phyloP scores from a whole-genome alignment of 345 rosid species.

The Syzygium aqueum region DNA sequence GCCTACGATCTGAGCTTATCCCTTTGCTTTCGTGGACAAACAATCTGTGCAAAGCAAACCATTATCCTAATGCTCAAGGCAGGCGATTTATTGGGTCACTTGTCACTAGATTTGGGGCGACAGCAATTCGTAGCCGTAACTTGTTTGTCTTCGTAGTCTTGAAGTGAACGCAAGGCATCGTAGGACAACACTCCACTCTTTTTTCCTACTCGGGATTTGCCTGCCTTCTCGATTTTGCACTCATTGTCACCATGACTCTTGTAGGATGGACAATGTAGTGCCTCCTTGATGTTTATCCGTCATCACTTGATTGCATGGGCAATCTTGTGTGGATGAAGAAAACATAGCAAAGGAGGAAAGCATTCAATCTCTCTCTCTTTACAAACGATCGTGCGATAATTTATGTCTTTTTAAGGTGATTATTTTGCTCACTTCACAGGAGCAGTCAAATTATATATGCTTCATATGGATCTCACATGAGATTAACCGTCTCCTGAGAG shows the following conservation, averaged over 20 bases:
- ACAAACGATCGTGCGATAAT: neutral
- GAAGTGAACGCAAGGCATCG: neutral
- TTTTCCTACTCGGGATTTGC: neutral
- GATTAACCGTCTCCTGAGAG: neutral
- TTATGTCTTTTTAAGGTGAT: fast-evolving
- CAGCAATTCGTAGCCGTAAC: neutral
- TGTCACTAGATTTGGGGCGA: neutral
- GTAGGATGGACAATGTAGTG: neutral
- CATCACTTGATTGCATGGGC: neutral
- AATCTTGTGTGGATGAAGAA: neutral
- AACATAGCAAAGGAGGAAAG: neutral
- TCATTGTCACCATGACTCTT: neutral
- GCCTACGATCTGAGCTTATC: neutral
- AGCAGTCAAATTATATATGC: neutral
- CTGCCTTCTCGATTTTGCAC: neutral
- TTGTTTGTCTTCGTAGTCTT: neutral
- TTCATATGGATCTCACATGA: neutral
- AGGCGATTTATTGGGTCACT: neutral
- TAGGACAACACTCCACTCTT: neutral
- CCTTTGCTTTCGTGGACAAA: neutral
- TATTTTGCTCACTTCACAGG: neutral
- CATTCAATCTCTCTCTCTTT: neutral
- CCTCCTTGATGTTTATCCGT: neutral
- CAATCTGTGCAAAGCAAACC: neutral
- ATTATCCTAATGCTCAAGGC: neutral